Percentiles rank a stretch among this genome's conserved stretches.
These are phyloP conservation scores for Albugo laibachii DNA, from an alignment of 352 stramenopile species.

Conservation along the genomic window DNA sequence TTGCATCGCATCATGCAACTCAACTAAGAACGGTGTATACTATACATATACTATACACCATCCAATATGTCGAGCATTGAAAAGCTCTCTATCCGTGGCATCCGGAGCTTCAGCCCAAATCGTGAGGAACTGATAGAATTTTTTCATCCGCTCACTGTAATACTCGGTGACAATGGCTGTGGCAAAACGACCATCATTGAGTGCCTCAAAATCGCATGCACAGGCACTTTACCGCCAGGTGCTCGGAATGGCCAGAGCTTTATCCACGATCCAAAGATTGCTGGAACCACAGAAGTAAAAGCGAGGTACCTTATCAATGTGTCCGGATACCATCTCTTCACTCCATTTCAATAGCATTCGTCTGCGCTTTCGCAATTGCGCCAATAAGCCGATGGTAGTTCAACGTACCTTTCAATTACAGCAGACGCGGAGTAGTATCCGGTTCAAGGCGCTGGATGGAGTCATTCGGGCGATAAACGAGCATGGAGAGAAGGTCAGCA, in stretches of 20 bases:
- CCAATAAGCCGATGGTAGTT: constrained; percentile 79
- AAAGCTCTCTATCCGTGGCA: constrained; percentile 97
- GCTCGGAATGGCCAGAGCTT: constrained; percentile 82
- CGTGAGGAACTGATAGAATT: constrained; percentile 94
- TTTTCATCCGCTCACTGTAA: constrained; percentile 97
- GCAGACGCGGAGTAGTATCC: constrained; percentile 79
- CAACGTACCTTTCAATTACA: constrained; percentile 88
- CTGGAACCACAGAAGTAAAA: constrained; percentile 83
- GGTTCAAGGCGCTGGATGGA: constrained; percentile 95
- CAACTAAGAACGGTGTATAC: no score
- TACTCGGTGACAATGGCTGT: constrained; percentile 91
- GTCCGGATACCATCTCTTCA: not conserved
- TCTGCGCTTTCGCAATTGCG: constrained; percentile 86
- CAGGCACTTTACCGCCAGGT: constrained; percentile 86
- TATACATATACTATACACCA: no score
- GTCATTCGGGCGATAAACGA: constrained; percentile 83
- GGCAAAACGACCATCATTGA: constrained; percentile 99
- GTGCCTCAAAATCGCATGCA: constrained; percentile 95
- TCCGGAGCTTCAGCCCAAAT: constrained; percentile 94
- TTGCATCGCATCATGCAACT: no score
- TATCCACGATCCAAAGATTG: constrained; percentile 92
- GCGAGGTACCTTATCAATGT: constrained; percentile 10
- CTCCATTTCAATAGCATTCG: constrained; percentile 20
- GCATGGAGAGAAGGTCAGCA: constrained; percentile 76
- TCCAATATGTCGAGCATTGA: constrained; percentile 92